These are phyloP conservation scores for Sugiyamaella chiloensis DNA, from an alignment of 805 yeast genomes.

Conservation along the genomic window DNA sequence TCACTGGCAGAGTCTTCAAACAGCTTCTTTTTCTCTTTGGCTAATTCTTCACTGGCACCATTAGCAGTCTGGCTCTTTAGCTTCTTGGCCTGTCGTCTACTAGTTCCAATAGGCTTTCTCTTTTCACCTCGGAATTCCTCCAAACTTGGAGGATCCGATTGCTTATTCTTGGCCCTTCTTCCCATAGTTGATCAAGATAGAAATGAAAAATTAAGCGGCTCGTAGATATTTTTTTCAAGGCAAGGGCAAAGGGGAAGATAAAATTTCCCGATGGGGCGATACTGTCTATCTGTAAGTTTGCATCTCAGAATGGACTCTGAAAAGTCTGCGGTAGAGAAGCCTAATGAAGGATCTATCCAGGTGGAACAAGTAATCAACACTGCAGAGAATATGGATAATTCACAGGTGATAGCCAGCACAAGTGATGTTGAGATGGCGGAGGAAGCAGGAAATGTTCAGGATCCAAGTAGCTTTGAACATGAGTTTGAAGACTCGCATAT, in stretches of 20 bases:
- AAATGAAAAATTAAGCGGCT: too few species aligned
- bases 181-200: slow-evolving; percentile 57
- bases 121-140: slow-evolving; percentile 64
- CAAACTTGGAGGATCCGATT: slow-evolving; percentile 83
- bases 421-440: not conserved
- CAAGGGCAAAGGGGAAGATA: not conserved
- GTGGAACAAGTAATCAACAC: too few species aligned
- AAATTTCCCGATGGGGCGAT: not conserved
- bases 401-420: not conserved
- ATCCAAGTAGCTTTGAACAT: not conserved
- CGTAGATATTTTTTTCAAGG: slow-evolving; percentile 4
- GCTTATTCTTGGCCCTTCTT: slow-evolving; percentile 88
- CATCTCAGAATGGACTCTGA: too few species aligned
- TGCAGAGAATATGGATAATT: too few species aligned
- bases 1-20: slow-evolving; percentile 49
- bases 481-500: slow-evolving; percentile 33
- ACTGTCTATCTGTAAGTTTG: too few species aligned
- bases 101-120: slow-evolving; percentile 27
- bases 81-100: slow-evolving; percentile 24
- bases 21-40: slow-evolving; percentile 62
- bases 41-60: slow-evolving; percentile 56
- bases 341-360: too few species aligned
- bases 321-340: too few species aligned
- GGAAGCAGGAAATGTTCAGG: not conserved
- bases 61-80: slow-evolving; percentile 21